These are phyloP conservation scores for Calonectria montana DNA, from an alignment of 2,329 filamentous ascomycete species.

Conservation along the genomic window DNA sequence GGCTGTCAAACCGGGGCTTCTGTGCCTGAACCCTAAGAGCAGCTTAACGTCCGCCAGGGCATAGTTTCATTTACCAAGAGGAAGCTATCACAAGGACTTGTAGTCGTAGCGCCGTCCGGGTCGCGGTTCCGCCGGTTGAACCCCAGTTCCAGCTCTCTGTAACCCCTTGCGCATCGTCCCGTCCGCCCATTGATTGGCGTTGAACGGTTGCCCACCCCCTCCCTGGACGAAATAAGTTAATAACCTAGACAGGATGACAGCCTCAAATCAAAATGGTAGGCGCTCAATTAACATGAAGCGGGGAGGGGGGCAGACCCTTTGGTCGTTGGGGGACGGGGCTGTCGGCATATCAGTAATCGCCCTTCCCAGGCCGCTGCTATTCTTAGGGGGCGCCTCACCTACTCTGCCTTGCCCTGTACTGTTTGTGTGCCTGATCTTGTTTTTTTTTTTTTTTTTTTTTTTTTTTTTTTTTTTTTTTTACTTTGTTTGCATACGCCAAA, in stretches of 20 bases:
- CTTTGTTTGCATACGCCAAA: neutral
- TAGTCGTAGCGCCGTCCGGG: neutral
- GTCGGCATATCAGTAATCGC: neutral
- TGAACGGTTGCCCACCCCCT: neutral
- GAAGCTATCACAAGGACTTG: neutral
- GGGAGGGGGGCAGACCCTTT: neutral
- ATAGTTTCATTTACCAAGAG: neutral
- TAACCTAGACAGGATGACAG: neutral
- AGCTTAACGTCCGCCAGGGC: neutral
- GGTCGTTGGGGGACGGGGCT: neutral
- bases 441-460: neutral
- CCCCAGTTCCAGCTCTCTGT: neutral
- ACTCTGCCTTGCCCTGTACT: neutral
- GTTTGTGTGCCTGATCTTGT: neutral
- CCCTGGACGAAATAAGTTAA: neutral
- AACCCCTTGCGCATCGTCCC: constrained; percentile 5
- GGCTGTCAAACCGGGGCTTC: neutral
- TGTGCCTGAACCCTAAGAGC: neutral
- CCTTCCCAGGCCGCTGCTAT: neutral
- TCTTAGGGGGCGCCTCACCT: neutral
- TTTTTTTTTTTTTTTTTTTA: neutral
- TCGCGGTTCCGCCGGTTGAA: neutral
- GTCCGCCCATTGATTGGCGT: neutral
- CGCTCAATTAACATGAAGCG: neutral
- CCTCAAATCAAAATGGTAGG: neutral